Evolutionary conservation across 345 rosid genomes (phyloP).

Genomic region (Eucalyptus cloeziana): DNA sequence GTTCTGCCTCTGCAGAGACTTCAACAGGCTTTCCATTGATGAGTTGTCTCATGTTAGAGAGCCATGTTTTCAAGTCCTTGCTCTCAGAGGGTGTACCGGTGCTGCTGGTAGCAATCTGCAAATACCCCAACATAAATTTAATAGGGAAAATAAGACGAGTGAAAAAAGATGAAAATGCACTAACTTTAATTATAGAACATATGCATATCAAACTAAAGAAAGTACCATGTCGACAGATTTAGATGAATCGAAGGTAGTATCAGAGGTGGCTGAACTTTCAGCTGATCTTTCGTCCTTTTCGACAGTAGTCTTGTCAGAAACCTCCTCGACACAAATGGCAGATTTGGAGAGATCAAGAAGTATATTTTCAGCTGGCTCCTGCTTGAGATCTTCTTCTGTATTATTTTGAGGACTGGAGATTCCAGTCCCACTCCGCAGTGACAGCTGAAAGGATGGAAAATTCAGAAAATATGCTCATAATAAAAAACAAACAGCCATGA

Average conservation of each 20-base stretch:
- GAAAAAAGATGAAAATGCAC: background rate
- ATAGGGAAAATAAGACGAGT: background rate
- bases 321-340: background rate
- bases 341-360: conserved; percentile 8
- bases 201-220: background rate
- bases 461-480: background rate
- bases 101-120: conserved; percentile 6
- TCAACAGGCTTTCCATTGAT: conserved; percentile 5
- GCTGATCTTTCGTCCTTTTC: conserved; percentile 4
- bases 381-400: background rate
- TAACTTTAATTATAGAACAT: background rate
- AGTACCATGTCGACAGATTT: conserved; percentile 14
- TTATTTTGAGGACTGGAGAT: background rate
- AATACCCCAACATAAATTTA: background rate
- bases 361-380: conserved; percentile 2
- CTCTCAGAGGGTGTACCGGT: background rate
- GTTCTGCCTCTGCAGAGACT: conserved; percentile 9
- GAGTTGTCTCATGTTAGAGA: conserved; percentile 4
- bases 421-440: background rate
- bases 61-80: conserved; percentile 1
- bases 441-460: background rate
- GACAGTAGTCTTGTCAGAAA: background rate
- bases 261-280: conserved; percentile 5
- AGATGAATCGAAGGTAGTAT: conserved; percentile 1
- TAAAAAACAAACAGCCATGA: background rate